Evolutionary conservation across 371 early-diverging fungal genomes (phyloP).

Genomic region (Catenaria anguillulae): DNA sequence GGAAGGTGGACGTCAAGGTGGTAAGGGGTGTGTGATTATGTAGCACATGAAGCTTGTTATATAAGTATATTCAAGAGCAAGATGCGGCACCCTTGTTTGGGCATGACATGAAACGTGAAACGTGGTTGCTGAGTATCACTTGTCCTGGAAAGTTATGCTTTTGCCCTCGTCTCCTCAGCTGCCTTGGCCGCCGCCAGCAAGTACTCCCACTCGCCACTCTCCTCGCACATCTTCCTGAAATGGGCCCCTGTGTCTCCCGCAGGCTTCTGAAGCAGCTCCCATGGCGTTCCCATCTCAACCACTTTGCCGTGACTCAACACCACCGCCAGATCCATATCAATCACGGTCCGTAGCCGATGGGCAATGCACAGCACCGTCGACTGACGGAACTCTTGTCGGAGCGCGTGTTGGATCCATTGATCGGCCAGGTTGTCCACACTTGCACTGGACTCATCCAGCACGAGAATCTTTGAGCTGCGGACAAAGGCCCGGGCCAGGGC

Average conservation of each 20-base stretch:
- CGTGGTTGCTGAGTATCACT: no score
- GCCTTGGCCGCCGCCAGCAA: background rate
- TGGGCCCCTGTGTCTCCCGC: background rate
- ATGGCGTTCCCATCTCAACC: conserved; percentile 10
- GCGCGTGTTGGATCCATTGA: conserved; percentile 58
- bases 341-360: conserved; percentile 8
- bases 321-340: background rate
- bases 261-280: background rate
- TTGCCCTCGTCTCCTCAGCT: no score
- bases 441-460: conserved; percentile 42
- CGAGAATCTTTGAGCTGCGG: conserved; percentile 22
- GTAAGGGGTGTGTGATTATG: no score
- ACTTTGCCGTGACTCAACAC: conserved; percentile 10
- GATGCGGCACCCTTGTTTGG: no score
- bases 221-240: conserved; percentile 4
- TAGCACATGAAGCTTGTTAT: no score
- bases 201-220: conserved; percentile 4
- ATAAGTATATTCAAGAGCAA: no score
- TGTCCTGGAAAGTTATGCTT: no score
- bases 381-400: conserved; percentile 53
- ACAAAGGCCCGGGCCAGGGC: conserved; percentile 38
- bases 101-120: no score
- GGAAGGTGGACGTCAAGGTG: no score
- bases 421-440: conserved; percentile 19
- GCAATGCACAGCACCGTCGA: conserved; percentile 12